A percentile compares a stretch with the other conserved stretches of the same genome.
Evolutionary conservation across 169 alveolate genomes (phyloP).

Genomic region (Sarcocystis neurona): DNA sequence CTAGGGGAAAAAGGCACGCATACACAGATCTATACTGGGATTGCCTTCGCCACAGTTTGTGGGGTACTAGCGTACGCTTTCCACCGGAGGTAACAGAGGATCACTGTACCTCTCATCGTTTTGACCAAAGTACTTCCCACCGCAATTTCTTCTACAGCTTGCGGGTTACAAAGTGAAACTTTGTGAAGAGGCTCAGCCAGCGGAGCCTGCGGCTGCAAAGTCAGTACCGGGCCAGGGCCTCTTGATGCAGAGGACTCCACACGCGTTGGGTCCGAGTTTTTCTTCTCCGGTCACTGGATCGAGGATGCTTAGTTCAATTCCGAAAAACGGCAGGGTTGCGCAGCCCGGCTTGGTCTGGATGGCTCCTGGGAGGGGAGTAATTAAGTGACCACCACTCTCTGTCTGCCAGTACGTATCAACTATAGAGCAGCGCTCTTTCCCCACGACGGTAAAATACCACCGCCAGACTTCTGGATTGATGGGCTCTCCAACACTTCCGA

Average conservation of each 20-base stretch:
- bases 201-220: no score
- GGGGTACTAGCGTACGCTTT: no score
- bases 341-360: conserved; percentile 92
- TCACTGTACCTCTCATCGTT: no score
- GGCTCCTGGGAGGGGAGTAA: conserved; percentile 91
- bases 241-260: conserved; percentile 86
- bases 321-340: conserved; percentile 88
- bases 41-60: no score
- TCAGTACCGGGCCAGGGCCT: conserved; percentile 93
- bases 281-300: conserved; percentile 87
- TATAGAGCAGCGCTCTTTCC: conserved; percentile 76
- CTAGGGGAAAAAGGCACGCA: no score
- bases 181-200: no score
- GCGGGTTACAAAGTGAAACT: no score
- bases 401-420: conserved; percentile 98
- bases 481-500: conserved; percentile 90
- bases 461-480: conserved; percentile 94
- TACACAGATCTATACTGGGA: no score
- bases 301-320: conserved; percentile 85
- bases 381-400: conserved; percentile 94
- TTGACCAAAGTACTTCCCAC: no score
- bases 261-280: conserved; percentile 75
- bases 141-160: no score
- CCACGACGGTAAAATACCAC: conserved; percentile 82
- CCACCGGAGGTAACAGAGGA: no score